Evolutionary conservation across 805 yeast genomes (phyloP).

Genomic region (Candida montana): DNA sequence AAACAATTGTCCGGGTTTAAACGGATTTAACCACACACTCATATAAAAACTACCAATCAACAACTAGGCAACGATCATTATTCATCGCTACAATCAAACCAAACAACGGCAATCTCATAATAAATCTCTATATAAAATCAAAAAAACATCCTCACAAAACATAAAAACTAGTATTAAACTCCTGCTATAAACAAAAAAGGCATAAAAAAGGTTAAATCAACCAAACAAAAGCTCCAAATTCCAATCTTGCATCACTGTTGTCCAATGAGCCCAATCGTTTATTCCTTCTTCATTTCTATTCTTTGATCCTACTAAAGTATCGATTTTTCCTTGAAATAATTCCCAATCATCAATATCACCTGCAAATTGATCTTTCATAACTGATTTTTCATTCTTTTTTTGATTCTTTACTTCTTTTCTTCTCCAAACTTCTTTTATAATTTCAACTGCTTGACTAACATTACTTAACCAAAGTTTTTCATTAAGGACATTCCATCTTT

Average conservation of each 20-base stretch:
- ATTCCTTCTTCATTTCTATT: conserved; percentile 36
- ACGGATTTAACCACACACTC: no score
- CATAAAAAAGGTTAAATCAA: no score
- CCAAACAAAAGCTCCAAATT: conserved; percentile 66
- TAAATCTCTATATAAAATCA: no score
- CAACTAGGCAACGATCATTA: no score
- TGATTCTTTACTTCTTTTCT: conserved; percentile 38
- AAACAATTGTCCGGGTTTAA: no score
- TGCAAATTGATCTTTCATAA: background rate
- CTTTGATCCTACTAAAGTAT: conserved; percentile 17
- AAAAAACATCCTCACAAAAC: no score
- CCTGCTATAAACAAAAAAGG: no score
- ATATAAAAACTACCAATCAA: no score
- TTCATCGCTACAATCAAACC: no score
- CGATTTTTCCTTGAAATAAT: conserved; percentile 20
- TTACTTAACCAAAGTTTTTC: conserved; percentile 61
- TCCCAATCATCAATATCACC: conserved; percentile 16
- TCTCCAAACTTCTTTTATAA: conserved; percentile 68
- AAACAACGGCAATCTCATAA: no score
- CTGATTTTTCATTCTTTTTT: background rate
- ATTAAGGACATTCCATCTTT: conserved; percentile 50
- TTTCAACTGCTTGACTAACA: conserved; percentile 59
- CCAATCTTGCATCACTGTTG: conserved; percentile 68
- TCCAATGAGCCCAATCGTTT: conserved; percentile 57
- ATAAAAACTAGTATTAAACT: no score